Evolutionary conservation across 805 yeast genomes (phyloP).

Genomic region (Debaryomyces tyrocola): DNA sequence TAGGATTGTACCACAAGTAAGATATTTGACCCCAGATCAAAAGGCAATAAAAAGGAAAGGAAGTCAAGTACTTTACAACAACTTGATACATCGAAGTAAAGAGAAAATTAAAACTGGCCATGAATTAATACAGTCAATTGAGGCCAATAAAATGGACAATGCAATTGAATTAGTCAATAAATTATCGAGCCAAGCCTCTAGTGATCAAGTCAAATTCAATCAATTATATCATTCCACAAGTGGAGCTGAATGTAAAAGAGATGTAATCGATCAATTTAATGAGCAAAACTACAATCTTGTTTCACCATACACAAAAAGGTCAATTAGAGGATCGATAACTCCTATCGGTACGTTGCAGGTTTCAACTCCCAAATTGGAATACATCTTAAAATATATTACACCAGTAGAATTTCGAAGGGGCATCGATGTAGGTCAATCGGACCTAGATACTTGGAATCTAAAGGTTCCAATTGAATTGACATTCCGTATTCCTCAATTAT

Average conservation of each 20-base stretch:
- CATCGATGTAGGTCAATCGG: neutral
- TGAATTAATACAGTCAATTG: slow-evolving; percentile 14
- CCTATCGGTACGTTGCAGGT: slow-evolving; percentile 12
- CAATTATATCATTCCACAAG: slow-evolving; percentile 17
- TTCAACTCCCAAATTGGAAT: slow-evolving; percentile 17
- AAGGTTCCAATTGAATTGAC: slow-evolving; percentile 25
- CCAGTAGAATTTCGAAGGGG: slow-evolving; percentile 17
- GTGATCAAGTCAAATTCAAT: slow-evolving; percentile 16
- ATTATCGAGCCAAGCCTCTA: neutral
- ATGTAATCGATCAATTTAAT: too few species aligned
- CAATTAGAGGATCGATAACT: slow-evolving; percentile 12
- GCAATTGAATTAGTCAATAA: slow-evolving; percentile 2
- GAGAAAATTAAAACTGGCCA: slow-evolving; percentile 28
- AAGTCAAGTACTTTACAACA: slow-evolving; percentile 19
- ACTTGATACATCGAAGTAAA: slow-evolving; percentile 24
- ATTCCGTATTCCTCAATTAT: slow-evolving; percentile 5
- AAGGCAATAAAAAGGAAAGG: slow-evolving; percentile 14
- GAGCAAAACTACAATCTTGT: slow-evolving; percentile 8
- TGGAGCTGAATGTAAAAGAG: slow-evolving; percentile 8
- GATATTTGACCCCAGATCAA: slow-evolving; percentile 13
- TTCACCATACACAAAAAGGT: slow-evolving; percentile 12
- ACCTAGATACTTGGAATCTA: slow-evolving; percentile 20
- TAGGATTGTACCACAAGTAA: slow-evolving; percentile 27
- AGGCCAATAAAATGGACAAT: slow-evolving; percentile 6
- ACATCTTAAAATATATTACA: slow-evolving; percentile 21